Evolutionary conservation across 805 yeast genomes (phyloP), one percentile per base, ranked within the genome.

Genomic region (Pichia deserticola): DNA sequence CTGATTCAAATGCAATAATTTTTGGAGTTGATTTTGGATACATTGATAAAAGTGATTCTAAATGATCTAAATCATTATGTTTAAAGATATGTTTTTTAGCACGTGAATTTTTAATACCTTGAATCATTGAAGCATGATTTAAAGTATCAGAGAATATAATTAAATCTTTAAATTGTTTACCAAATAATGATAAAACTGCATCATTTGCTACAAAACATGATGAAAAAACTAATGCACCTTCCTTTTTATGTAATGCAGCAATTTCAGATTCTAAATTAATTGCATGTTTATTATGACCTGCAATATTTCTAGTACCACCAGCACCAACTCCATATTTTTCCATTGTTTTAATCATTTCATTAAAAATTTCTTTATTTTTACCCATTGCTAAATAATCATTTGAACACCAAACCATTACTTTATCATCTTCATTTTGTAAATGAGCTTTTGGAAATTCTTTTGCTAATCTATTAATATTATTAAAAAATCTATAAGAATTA

Each of bases 401-500:
- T 40, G 99, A 90, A 64, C 99, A 93, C 99, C 99, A 93, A 51
- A 93, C 99, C 47, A 96, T 89, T 51, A 93, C 99, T 64, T 86
- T 86, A 61, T 89, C 95, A 13, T 73, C 73, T 62, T 84, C 88
- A 36, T 63, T 53, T 51, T 82, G 76, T 57, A 93, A 79, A 64
- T 93, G 99, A 36, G 99, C 99, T 61, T 73, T 73, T 41, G 99
- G 99, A 64, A 89, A 93, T 65, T 92, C 96, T 53, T 81, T 75
- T 44, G 98, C 98, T 59, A 93, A 76, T 59, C 99, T 83, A 75
- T 93, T 93, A 73, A 93, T 89, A 75, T 93, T 93, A 79, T 93
- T 93, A 78, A 93, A 93, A 68, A 79, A 92, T 60, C 99, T 84
- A 71, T 93, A 93, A 27, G 97, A 89, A 67, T 86, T 88, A 73